These are phyloP conservation scores for Nymphaea thermarum DNA, from an alignment of 164 flowering plant genomes.

Conservation along the genomic window DNA sequence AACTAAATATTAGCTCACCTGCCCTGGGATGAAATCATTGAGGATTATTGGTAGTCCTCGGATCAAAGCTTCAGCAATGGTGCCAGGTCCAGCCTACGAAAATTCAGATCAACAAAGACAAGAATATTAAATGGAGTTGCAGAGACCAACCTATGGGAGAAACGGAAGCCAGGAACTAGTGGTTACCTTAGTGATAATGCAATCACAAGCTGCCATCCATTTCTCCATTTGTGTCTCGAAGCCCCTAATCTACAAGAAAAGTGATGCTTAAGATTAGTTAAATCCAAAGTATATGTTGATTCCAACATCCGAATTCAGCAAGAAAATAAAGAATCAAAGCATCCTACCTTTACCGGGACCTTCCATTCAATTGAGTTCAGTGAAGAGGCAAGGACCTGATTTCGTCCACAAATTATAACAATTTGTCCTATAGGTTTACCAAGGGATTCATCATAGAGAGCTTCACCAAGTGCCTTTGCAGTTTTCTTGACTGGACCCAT, in stretches of 20 bases:
- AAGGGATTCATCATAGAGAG: constrained; percentile 41
- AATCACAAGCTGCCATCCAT: constrained; percentile 97
- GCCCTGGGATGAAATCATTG: constrained; percentile 93
- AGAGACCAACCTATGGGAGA: neutral
- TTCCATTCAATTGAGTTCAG: constrained; percentile 57
- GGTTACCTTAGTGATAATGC: constrained; percentile 80
- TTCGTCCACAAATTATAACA: constrained; percentile 73
- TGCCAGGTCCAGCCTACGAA: constrained; percentile 86
- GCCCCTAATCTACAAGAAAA: constrained; percentile 46
- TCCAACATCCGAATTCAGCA: too few species aligned
- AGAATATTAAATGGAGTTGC: neutral
- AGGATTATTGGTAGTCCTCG: constrained; percentile 88
- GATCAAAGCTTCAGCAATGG: constrained; percentile 88
- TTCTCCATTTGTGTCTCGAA: constrained; percentile 88
- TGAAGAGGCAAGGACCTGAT: constrained; percentile 38
- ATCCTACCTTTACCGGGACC: constrained; percentile 68
- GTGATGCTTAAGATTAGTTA: too few species aligned
- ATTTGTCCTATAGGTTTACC: constrained; percentile 69
- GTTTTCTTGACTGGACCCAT: constrained; percentile 95
- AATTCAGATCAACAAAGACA: neutral
- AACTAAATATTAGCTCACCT: constrained; percentile 27
- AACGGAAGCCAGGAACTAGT: neutral
- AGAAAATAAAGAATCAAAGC: neutral
- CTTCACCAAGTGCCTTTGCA: constrained; percentile 64
- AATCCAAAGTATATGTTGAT: too few species aligned